Base-by-base conservation (phyloP, 116 monocot genomes). In the Dioscorea cayenensis region DNA sequence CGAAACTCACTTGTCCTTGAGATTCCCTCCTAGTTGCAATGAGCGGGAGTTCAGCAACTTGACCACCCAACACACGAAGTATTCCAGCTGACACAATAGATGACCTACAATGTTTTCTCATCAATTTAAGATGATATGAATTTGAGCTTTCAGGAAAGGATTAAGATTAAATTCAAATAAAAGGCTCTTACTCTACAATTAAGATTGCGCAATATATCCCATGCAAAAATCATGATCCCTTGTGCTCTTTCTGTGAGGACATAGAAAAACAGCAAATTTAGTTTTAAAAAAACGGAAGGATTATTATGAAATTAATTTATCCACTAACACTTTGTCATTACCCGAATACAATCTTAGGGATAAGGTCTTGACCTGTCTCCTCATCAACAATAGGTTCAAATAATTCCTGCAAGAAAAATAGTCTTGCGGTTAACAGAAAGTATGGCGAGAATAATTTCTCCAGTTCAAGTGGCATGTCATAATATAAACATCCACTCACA, bases 161-260 rank as follows among this genome's bases (percentile, higher is more conserved):
- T 25, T 16, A 70, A 51, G 17, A 7, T 51, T 2, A 51, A 51
- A 11, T 51, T 17, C 11, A 51, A 17, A 51, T 11, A 14, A 2
- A 37, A 71, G 60, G 38, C 61, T 60, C 66, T 66, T 55, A 70
- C 70, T 51, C 52, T 0, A 70, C 70, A 55, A 52, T 70, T 27
- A 95, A 72, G n/a, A 92, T 68, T 59, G 84, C 84, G 82, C 90
- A 92, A 69, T 82, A 90, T 74, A 96, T 85, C 62, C 95, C 92
- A n/a, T n/a, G 49, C 83, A 77, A 80, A 83, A 90, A 71, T 96
- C 96, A 71, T 82, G 84, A 12, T 86, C 83, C 70, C 82, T 78
- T 64, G 79, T 66, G 58, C 60, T 85, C 68, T 78, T 82, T 58
- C 95, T 95, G 78, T 22, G 59, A 79, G 29, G 32, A 32, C 4